Percentiles rank a stretch among this genome's conserved stretches.
Conservation (phyloP, 139 green algal species). For the Asterochloris erici region DNA sequence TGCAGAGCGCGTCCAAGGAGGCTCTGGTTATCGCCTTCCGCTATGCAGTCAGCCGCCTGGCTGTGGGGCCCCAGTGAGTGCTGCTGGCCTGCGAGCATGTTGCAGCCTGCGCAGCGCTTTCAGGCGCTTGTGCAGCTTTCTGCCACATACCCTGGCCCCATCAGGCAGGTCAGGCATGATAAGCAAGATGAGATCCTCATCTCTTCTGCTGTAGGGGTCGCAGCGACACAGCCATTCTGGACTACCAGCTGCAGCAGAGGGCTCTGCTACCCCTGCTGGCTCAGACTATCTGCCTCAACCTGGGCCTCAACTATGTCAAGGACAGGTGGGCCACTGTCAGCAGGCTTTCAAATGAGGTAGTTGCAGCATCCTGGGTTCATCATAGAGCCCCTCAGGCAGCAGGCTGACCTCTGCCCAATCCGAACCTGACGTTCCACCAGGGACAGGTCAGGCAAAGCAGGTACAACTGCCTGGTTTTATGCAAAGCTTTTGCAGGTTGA, state of each 20-base stretch:
- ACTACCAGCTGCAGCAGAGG: slow-evolving; percentile 88
- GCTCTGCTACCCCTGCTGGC: slow-evolving; percentile 86
- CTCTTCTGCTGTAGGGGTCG: slow-evolving; percentile 40
- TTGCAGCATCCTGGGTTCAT: too few relatives aligned
- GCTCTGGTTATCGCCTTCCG: slow-evolving; percentile 49
- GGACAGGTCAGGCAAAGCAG: too few relatives aligned
- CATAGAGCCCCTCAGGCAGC: too few relatives aligned
- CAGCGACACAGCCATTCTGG: slow-evolving; percentile 84
- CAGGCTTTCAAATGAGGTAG: slow-evolving; percentile 28
- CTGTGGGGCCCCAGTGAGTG: slow-evolving; percentile 62
- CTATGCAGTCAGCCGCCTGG: slow-evolving; percentile 77
- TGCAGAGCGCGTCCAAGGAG: slow-evolving; percentile 76
- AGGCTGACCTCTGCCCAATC: too few relatives aligned
- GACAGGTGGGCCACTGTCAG: slow-evolving; percentile 43
- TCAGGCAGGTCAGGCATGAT: neutral
- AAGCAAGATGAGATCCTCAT: neutral
- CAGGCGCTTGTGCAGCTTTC: too few relatives aligned
- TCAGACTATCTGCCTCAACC: slow-evolving; percentile 74
- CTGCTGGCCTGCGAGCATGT: too few relatives aligned
- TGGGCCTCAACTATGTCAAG: slow-evolving; percentile 78
- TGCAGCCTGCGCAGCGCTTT: too few relatives aligned
- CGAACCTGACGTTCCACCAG: too few relatives aligned
- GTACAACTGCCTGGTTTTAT: too few relatives aligned
- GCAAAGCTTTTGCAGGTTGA: too few relatives aligned
- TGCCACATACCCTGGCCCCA: neutral